Base-by-base conservation (phyloP, 2,329 filamentous ascomycete genomes). In the Apiospora saccharicola region DNA sequence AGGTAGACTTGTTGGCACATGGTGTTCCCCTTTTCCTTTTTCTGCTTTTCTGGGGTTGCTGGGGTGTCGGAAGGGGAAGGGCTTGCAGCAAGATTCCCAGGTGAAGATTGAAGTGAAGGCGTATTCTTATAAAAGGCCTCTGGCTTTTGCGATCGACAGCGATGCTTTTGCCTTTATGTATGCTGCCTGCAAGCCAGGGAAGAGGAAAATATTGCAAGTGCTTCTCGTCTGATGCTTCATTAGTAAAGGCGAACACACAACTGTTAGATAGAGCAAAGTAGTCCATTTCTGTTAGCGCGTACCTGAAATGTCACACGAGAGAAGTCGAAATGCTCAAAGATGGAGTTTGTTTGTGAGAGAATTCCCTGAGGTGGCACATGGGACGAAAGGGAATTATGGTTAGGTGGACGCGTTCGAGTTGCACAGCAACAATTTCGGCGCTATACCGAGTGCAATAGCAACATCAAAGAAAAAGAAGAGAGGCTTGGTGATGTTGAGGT, bases 1-100 rank as follows among this genome's bases (percentile, higher is more conserved):
- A 70, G 68, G 47, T 70, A 70, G 24, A 6, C 12, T 43, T 70
- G 47, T 49, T 57, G 30, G 47, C 68, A 70, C 47, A 70, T 70
- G 16, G 57, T 37, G 37, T 7, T 41, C 2, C 13, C 13, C 13
- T 53, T 53, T 24, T 22, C 47, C 22, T 14, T 1, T 53, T 49
- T 34, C 7, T 37, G 3, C 41, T 30, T 14, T 47, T 37, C 22
- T 24, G n/a, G 44, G 44, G 6, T 46, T 22, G 26, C 4, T 30
- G 26, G 26, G 26, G 26, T 46, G 4, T 16, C 16, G 44, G 44
- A 22, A 19, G 44, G 44, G 6, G 44, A 22, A 19, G 19, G 44
- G 1, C 13, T 22, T 46, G 44, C 14, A 22, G 16, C 6, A 41
- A 12, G 49, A 1, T 61, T 37, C 16, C 30, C n/a, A n/a, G 53